phyloP scores from a whole-genome alignment of 768 basidiomycete species.

The Boletus rubropictus region DNA sequence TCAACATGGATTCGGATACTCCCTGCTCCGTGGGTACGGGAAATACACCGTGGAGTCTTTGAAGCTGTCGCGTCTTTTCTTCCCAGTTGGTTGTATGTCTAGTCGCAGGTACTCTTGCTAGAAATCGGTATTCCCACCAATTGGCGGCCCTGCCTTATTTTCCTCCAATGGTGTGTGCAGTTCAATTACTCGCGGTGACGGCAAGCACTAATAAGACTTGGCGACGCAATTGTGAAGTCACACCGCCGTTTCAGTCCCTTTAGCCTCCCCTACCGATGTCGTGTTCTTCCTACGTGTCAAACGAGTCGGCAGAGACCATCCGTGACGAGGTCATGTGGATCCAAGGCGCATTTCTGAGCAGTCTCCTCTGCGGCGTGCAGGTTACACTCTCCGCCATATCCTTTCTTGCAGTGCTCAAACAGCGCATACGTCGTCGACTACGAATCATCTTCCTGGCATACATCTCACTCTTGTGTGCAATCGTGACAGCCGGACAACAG shows the following conservation, averaged over 20 bases:
- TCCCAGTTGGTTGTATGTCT: not conserved
- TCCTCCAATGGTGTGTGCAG: not conserved
- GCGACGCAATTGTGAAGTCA: not conserved
- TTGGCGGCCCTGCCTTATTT: conserved; percentile 1
- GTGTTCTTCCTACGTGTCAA: not conserved
- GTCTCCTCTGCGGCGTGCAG: conserved; percentile 17
- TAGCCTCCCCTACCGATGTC: conserved; percentile 4
- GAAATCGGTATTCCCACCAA: conserved; percentile 5
- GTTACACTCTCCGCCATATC: conserved; percentile 17
- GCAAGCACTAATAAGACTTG: conserved; percentile 5
- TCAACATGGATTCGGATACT: not conserved
- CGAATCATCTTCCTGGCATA: conserved; percentile 13
- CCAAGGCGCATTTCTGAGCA: conserved; percentile 20
- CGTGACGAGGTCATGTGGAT: conserved; percentile 16
- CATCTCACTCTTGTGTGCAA: conserved; percentile 9
- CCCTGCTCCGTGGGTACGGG: not conserved
- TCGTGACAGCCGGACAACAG: conserved; percentile 16
- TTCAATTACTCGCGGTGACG: not conserved
- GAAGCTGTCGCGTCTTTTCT: not conserved
- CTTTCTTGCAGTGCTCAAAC: conserved; percentile 15
- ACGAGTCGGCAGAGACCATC: not conserved
- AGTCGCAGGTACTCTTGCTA: not conserved
- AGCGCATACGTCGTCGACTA: conserved; percentile 5
- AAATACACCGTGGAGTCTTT: not conserved
- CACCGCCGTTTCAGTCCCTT: conserved; percentile 4